phyloP scores from a whole-genome alignment of 441 rosid genomes.

The Geranium incanum region DNA sequence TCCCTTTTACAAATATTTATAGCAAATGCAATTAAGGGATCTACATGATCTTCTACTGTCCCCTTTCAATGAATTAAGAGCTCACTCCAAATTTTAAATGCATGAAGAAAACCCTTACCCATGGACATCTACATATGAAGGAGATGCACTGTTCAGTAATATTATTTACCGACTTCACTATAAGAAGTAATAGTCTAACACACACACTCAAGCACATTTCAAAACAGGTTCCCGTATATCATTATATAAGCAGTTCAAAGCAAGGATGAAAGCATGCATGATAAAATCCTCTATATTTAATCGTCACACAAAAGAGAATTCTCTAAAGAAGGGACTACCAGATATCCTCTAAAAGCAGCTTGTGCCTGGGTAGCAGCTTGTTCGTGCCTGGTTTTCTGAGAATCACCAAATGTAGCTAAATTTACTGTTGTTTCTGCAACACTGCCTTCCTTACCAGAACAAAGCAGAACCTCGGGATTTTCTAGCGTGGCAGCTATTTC shows the following conservation, averaged over 20 bases:
- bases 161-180: no score
- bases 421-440: conserved; percentile 12
- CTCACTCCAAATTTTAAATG: no score
- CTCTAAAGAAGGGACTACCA: conserved; percentile 10
- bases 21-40: no score
- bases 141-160: no score
- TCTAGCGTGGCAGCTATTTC: conserved; percentile 25
- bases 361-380: not conserved
- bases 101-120: no score
- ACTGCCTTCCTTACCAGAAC: conserved; percentile 25
- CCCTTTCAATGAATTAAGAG: no score
- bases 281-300: not conserved
- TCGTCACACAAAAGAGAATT: not conserved
- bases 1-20: no score
- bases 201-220: no score
- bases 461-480: conserved; percentile 24
- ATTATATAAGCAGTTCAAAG: not conserved
- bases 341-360: conserved; percentile 16
- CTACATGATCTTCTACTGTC: no score
- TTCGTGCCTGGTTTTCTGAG: conserved; percentile 28
- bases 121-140: no score
- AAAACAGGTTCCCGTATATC: no score
- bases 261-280: not conserved
- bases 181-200: no score
- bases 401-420: conserved; percentile 31